Base-by-base conservation (phyloP, 345 rosid genomes). In the Fremontodendron californicum region DNA sequence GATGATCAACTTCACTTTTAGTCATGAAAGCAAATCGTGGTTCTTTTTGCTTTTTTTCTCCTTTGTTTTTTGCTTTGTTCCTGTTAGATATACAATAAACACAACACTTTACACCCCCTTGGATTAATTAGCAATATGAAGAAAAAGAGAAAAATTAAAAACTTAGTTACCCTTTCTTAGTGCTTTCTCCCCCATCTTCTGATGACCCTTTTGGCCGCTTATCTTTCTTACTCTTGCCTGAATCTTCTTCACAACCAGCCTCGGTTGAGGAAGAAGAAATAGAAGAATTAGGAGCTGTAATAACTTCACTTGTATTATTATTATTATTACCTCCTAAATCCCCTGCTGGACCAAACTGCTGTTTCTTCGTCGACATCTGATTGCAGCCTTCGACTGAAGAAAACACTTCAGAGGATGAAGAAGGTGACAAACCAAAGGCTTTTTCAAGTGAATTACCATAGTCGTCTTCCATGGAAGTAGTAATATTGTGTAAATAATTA, bases 401-500 rank as follows among this genome's bases (percentile, higher is more conserved):
- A 69, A 85, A 81, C 74, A 85, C 87, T 63, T 86, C 91, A 4
- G 91, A 82, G 0, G 85, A 80, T 27, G 91, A 74, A n/a, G n/a
- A n/a, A 6, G 91, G 88, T 19, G 90, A 88, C 37, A 84, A 46
- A 40, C 86, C 93, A 16, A 88, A 87, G 35, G 82, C 85, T 62
- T 85, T 85, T 1, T 85, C 85, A 18, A 92, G 84, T 6, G 94
- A 83, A n/a, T n/a, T n/a, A 64, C 84, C 82, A 40, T 92, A 94
- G n/a, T n/a, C n/a, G 61, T n/a, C n/a, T n/a, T 84, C 85, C 79
- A 78, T 80, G 73, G 90, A 71, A n/a, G n/a, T n/a, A n/a, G n/a
- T n/a, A n/a, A n/a, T n/a, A 54, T 86, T 92, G 45, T 87, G 86
- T 35, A 94, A 82, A 60, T 88, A 89, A 51, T 90, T n/a, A n/a